These are phyloP conservation scores for Neopestalotiopsis sp. DNA, from an alignment of 2,329 filamentous ascomycete species.

Conservation along the genomic window DNA sequence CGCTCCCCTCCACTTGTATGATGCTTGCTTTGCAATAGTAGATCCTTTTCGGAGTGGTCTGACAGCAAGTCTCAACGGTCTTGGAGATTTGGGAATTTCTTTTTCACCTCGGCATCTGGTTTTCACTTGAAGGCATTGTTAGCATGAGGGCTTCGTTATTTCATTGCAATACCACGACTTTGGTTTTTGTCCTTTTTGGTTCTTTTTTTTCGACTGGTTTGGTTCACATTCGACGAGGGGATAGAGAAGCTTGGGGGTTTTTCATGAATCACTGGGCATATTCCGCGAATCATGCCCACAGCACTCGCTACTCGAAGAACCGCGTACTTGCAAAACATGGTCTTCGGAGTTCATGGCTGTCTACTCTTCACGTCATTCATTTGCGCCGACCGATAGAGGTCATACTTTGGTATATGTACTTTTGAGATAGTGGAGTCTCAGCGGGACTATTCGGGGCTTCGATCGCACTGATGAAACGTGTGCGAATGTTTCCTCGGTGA, in stretches of 20 bases:
- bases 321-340: not conserved
- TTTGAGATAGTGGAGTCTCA: constrained; percentile 6
- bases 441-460: constrained; percentile 9
- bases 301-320: constrained; percentile 3
- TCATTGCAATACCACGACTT: constrained; percentile 17
- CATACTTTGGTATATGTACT: not conserved
- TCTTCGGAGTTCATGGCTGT: constrained; percentile 12
- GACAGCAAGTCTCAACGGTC: not conserved
- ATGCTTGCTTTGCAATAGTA: constrained; percentile 33
- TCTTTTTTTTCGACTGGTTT: not conserved
- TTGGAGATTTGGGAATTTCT: constrained; percentile 3
- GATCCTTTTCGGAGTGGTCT: constrained; percentile 29
- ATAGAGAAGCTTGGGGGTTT: constrained; percentile 18
- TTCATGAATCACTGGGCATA: constrained; percentile 8
- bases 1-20: constrained; percentile 36
- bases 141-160: constrained; percentile 11
- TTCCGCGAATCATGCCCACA: not conserved
- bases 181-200: constrained; percentile 6
- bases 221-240: constrained; percentile 17
- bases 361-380: constrained; percentile 23
- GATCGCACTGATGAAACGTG: constrained; percentile 22
- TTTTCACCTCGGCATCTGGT: constrained; percentile 9
- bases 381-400: constrained; percentile 17
- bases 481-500: constrained; percentile 8
- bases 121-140: constrained; percentile 14